Evolutionary conservation across 805 yeast genomes (phyloP), one percentile per base, ranked within the genome.

Genomic region (Starmerella vaccinii): DNA sequence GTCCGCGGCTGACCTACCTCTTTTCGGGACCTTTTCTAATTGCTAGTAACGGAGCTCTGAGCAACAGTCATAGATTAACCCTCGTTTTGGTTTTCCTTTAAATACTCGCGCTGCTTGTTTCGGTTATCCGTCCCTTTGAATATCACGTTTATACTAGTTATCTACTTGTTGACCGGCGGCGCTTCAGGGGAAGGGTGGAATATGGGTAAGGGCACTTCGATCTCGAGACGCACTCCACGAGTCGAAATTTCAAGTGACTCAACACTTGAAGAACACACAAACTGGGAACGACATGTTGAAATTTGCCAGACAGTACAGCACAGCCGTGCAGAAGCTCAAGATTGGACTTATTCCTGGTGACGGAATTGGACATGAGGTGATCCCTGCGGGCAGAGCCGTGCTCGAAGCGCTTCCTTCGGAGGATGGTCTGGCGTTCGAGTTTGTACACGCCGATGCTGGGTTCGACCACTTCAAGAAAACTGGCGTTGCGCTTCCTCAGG

Each of bases 301-400:
- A 19, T 30, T 41, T 19, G 51, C 48, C 1, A 35, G 54, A 5
- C 37, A 34, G 24, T 52, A 53, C 45, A 47, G 54, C 49, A 48
- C 47, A 7, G 47, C 42, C 2, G 46, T 38, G 5, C 51, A 49
- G 37, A 59, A 57, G n/a, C 58, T 61, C 24, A 52, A 50, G 39
- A 61, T 66, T 51, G 82, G 85, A 53, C 76, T 92, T 64, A 89
- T 92, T 60, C 96, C 98, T 47, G 98, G 98, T 66, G 98, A 92
- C 68, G 98, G 98, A 58, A 92, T 92, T 60, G 98, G 98, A 50
- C 80, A 84, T 63, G 98, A 92, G 71, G 98, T 92, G 43, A 89
- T 92, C 54, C 98, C 98, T 55, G 95, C 97, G 40, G 98, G 98
- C 61, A 78, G 79, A 60, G 84, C 85, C 57, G 78, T 92, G 27